Percentiles rank a stretch among this genome's conserved stretches.
Evolutionary conservation across 129 eudicot species (phyloP).

Genomic region (Solidago caesia): DNA sequence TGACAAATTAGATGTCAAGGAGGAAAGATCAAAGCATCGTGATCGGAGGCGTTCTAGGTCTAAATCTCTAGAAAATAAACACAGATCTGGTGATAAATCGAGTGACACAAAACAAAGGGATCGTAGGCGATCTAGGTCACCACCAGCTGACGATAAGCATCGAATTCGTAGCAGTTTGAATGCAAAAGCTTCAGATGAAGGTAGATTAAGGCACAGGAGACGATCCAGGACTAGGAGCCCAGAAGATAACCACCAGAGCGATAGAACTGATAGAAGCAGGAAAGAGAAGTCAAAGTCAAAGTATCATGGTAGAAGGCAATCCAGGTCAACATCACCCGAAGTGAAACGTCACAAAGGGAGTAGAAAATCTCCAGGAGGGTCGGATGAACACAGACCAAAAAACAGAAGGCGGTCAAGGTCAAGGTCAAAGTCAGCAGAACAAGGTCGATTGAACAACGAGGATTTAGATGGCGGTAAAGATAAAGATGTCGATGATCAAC

Average conservation of each 20-base stretch:
- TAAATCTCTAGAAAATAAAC: constrained; percentile 54
- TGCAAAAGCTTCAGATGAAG: constrained; percentile 36
- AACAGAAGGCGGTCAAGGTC: constrained; percentile 59
- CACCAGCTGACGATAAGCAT: constrained; percentile 49
- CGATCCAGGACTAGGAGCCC: constrained; percentile 52
- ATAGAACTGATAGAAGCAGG: constrained; percentile 45
- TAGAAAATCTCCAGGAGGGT: not conserved
- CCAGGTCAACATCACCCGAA: constrained; percentile 62
- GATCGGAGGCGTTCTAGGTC: constrained; percentile 67
- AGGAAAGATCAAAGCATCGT: constrained; percentile 55
- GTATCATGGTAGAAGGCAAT: constrained; percentile 45
- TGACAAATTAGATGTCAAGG: constrained; percentile 42
- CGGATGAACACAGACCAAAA: constrained; percentile 44
- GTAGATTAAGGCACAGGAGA: constrained; percentile 42
- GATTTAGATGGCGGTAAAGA: constrained; percentile 25
- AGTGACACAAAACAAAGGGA: constrained; percentile 50
- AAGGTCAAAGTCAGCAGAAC: constrained; percentile 38
- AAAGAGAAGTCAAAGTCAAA: constrained; percentile 49
- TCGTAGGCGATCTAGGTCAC: constrained; percentile 68
- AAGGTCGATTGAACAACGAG: constrained; percentile 15
- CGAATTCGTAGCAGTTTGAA: constrained; percentile 29
- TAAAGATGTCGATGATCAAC: constrained; percentile 28
- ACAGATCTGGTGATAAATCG: constrained; percentile 42
- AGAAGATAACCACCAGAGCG: constrained; percentile 51
- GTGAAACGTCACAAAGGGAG: constrained; percentile 35